Conservation (phyloP, 2,329 filamentous ascomycete species). For the Microsporum ferrugineum region DNA sequence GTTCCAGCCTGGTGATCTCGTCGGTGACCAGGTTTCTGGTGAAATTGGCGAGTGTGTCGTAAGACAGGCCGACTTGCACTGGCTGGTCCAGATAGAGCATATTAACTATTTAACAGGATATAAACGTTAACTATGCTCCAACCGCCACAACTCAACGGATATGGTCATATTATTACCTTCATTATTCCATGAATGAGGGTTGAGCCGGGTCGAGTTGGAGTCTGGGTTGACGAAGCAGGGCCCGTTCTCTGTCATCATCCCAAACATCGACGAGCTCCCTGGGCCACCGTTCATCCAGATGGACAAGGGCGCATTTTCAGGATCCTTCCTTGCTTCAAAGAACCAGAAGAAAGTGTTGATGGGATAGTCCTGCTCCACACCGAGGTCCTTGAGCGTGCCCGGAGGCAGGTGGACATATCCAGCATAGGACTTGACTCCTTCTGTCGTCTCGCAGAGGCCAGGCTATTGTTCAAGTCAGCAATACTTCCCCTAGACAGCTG, state of each 20-base stretch:
- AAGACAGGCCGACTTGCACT: slow-evolving; percentile 39
- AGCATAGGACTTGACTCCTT: slow-evolving; percentile 46
- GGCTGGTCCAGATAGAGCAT: slow-evolving; percentile 62
- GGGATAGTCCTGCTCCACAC: slow-evolving; percentile 40
- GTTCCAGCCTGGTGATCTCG: not conserved
- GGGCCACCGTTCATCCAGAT: slow-evolving; percentile 55
- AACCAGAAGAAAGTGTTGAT: slow-evolving; percentile 59
- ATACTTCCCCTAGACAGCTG: too few relatives aligned
- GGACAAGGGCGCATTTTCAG: slow-evolving; percentile 45
- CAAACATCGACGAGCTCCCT: slow-evolving; percentile 49
- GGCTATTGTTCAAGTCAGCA: not conserved
- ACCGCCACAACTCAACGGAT: slow-evolving; percentile 23
- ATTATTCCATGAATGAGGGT: slow-evolving; percentile 54
- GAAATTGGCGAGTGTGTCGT: slow-evolving; percentile 11
- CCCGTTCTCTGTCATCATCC: slow-evolving; percentile 41
- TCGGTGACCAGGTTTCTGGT: slow-evolving; percentile 10
- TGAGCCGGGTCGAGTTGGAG: slow-evolving; percentile 41
- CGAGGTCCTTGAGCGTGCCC: slow-evolving; percentile 20
- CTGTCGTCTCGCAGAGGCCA: slow-evolving; percentile 46
- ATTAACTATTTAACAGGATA: slow-evolving; percentile 30
- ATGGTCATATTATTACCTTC: slow-evolving; percentile 43
- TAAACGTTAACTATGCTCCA: slow-evolving; percentile 34
- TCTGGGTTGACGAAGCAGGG: slow-evolving; percentile 45
- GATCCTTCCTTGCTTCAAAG: slow-evolving; percentile 46
- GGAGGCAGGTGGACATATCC: slow-evolving; percentile 50